Percentiles rank a stretch among this genome's conserved stretches.
Conservation (phyloP, 352 stramenopile species). For the Plasmopara viticola region DNA sequence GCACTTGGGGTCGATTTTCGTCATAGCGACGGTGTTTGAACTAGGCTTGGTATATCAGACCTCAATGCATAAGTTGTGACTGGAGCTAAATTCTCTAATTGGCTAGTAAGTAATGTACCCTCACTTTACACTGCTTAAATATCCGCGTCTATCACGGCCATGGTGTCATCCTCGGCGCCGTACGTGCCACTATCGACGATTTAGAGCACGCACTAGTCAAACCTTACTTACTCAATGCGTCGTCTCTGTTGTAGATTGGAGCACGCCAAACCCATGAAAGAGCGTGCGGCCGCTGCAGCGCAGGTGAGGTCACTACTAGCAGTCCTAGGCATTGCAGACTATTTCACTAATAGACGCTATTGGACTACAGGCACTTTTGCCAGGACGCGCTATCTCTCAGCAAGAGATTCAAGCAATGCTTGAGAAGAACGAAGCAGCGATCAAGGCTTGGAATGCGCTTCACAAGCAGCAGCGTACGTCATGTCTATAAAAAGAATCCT, state of each 20-base stretch:
- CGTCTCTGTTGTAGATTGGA: slow-evolving; percentile 11
- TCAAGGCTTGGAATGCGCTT: slow-evolving; percentile 66
- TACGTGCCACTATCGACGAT: slow-evolving; percentile 9
- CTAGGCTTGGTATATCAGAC: no score
- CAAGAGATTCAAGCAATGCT: slow-evolving; percentile 76
- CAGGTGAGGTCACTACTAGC: slow-evolving; percentile 28
- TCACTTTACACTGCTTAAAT: slow-evolving; percentile 10
- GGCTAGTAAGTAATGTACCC: slow-evolving; percentile 5
- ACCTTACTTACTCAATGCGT: slow-evolving; percentile 13
- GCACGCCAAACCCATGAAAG: slow-evolving; percentile 36
- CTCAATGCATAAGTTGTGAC: no score
- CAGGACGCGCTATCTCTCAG: slow-evolving; percentile 48
- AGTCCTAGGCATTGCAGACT: no score
- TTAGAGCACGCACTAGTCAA: neutral
- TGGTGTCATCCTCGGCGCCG: slow-evolving; percentile 24
- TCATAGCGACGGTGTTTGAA: slow-evolving; percentile 1
- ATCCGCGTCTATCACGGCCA: slow-evolving; percentile 9
- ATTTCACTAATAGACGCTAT: neutral
- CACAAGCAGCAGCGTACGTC: slow-evolving; percentile 70
- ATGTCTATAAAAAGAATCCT: neutral
- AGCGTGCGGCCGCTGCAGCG: slow-evolving; percentile 50
- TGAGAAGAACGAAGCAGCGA: slow-evolving; percentile 80
- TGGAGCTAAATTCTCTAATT: slow-evolving; percentile 3
- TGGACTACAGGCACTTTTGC: slow-evolving; percentile 17
- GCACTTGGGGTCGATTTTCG: slow-evolving; percentile 15